Percentiles rank a stretch among this genome's conserved stretches.
Evolutionary conservation across 2,329 filamentous ascomycete species (phyloP).

Genomic region (Phyllosticta paracitricarpa): DNA sequence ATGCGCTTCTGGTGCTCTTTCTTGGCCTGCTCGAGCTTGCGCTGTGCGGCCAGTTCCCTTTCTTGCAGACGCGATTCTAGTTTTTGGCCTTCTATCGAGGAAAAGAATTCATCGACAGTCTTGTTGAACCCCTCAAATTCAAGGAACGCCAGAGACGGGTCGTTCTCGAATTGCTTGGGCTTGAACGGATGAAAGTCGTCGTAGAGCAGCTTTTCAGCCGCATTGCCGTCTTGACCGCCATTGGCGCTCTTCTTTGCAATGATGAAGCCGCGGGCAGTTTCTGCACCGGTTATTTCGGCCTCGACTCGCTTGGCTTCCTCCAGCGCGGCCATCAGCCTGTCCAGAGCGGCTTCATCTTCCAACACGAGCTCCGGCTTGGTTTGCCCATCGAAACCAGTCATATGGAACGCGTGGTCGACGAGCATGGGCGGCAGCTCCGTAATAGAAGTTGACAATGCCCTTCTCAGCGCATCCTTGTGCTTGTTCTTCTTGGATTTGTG

Average conservation of each 20-base stretch:
- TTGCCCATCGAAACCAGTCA: slow-evolving; percentile 58
- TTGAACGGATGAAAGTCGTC: slow-evolving; percentile 94
- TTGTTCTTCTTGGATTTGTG: slow-evolving; percentile 64
- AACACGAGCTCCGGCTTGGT: slow-evolving; percentile 60
- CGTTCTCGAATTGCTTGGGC: slow-evolving; percentile 65
- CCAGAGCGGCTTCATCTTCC: slow-evolving; percentile 52
- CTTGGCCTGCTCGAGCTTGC: slow-evolving; percentile 75
- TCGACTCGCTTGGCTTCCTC: slow-evolving; percentile 61
- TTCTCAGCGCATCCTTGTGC: slow-evolving; percentile 63
- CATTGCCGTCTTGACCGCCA: slow-evolving; percentile 26
- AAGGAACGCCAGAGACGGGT: slow-evolving; percentile 56
- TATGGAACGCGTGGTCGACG: slow-evolving; percentile 72
- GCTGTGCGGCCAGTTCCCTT: slow-evolving; percentile 68
- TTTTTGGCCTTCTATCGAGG: slow-evolving; percentile 88
- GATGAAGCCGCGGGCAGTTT: slow-evolving; percentile 72
- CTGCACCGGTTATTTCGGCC: slow-evolving; percentile 55
- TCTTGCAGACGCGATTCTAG: slow-evolving; percentile 75
- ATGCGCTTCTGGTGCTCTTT: slow-evolving; percentile 78
- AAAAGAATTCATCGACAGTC: slow-evolving; percentile 94
- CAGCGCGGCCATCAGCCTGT: slow-evolving; percentile 58
- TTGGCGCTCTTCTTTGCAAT: slow-evolving; percentile 53
- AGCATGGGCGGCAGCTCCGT: slow-evolving; percentile 82
- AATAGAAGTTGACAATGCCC: slow-evolving; percentile 72
- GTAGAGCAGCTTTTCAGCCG: slow-evolving; percentile 55
- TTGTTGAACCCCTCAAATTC: slow-evolving; percentile 81